Base-by-base conservation (phyloP, 768 basidiomycete genomes). In the Strobilomyces dryophilus region DNA sequence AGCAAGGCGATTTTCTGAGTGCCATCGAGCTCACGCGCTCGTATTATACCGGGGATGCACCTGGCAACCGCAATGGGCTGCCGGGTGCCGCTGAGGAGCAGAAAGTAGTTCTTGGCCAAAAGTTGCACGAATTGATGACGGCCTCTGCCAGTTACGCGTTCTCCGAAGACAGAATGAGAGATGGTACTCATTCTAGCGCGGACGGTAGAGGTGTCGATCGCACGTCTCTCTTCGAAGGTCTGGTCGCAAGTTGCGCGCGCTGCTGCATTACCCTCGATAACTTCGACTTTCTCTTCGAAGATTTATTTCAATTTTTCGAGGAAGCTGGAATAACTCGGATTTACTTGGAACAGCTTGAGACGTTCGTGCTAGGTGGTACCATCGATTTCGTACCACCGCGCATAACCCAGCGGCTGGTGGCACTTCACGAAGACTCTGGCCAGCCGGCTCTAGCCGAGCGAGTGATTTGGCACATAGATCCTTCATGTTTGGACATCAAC, bases 391-490 rank as follows among this genome's bases (percentile, higher is more conserved):
- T 95, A 5, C 94, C 97, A 12, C 92, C 95, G 9, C 82, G 85
- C 34, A 85, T 99, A 53, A 89, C 91, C 6, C 93, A 99, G 67
- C 78, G 82, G 50, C 73, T 99, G 24, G 79, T 98, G 46, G 79
- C 81, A 1, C 71, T 90, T 40, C 90, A 97, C 61, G 89, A 87
- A 43, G 81, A 83, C 31, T 78, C 83, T 41, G 76, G 75, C 12
- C 80, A 84, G 34, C 83, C 86, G 8, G 88, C 90, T 45, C 75
- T 83, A 4, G 90, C 88, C 1, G 95, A 99, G 68, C 81, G 83
- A 29, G 76, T 98, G 52, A 95, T 99, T 50, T 98, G 94, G 93
- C 92, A 95, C 65, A 92, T 98, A 58, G 91, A 97, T 60, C 93
- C 95, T 1, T 73, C 81, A 2, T 91, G 86, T 60, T 73, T 99